A percentile compares a stretch with the other conserved stretches of the same genome.
Conservation (phyloP, 2,329 filamentous ascomycete genomes). For the Westerdykella ornata region DNA sequence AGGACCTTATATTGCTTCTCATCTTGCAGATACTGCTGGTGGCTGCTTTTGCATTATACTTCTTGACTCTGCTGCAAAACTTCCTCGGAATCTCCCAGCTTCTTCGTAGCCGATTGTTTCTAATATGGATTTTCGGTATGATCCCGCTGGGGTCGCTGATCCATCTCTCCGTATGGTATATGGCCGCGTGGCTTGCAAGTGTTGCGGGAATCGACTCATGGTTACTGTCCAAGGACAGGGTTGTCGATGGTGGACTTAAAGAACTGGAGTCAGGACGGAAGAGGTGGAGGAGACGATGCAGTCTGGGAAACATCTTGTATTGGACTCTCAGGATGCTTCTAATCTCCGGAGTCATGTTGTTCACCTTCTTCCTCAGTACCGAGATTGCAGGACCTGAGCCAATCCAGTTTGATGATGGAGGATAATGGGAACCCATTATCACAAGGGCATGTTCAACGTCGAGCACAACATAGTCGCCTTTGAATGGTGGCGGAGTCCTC, state of each 20-base stretch:
- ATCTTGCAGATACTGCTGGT: conserved; percentile 14
- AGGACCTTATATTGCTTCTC: conserved; percentile 13
- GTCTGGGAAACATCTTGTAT: conserved; percentile 6
- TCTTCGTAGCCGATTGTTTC: conserved; percentile 14
- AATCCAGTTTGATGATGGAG: background rate
- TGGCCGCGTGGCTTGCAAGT: conserved; percentile 6
- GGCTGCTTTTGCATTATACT: conserved; percentile 11
- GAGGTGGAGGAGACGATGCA: conserved; percentile 5
- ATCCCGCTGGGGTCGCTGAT: conserved; percentile 13
- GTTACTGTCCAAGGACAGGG: conserved; percentile 6
- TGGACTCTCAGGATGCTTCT: conserved; percentile 9
- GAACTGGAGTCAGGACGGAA: background rate
- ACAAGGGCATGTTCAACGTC: too few species aligned
- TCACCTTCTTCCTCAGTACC: conserved; percentile 13
- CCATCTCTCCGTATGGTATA: conserved; percentile 15
- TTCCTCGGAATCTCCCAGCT: conserved; percentile 17
- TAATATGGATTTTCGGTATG: conserved; percentile 15
- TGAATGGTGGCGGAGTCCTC: too few species aligned
- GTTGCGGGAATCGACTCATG: conserved; percentile 3
- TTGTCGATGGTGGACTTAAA: background rate
- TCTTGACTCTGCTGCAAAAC: conserved; percentile 9
- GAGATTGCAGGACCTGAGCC: conserved; percentile 14
- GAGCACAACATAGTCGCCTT: too few species aligned
- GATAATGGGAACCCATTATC: too few species aligned
- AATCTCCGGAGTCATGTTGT: conserved; percentile 8